Percentiles rank a stretch among this genome's conserved stretches.
Conservation (phyloP, 331 rosid species). For the Ulmus americana region DNA sequence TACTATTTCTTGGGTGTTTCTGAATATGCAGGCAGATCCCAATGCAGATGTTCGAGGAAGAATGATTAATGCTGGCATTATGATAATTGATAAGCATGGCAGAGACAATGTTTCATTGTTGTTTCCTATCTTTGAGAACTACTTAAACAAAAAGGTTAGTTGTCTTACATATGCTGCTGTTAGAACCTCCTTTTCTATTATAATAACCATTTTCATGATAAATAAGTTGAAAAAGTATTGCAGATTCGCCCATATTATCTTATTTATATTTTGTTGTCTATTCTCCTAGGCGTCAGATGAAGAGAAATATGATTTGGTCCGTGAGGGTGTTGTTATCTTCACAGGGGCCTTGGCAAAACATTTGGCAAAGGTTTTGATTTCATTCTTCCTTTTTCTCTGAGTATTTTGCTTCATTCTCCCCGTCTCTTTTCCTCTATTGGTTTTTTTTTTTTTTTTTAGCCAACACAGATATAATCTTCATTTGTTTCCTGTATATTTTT, state of each 20-base stretch:
- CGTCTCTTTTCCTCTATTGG: not conserved
- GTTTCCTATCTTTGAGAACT: slow-evolving; percentile 93
- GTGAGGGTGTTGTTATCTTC: slow-evolving; percentile 97
- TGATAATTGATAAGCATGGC: slow-evolving; percentile 94
- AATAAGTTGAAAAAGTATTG: not conserved
- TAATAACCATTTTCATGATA: not conserved
- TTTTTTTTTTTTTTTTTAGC: not conserved
- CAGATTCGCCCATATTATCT: not conserved
- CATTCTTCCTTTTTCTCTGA: not conserved
- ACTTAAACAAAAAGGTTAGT: slow-evolving; percentile 76
- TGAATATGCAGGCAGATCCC: slow-evolving; percentile 81
- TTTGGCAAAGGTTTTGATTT: slow-evolving; percentile 62
- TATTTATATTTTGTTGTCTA: not conserved
- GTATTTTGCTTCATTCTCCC: not conserved
- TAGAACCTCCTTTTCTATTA: not conserved
- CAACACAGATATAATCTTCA: not conserved
- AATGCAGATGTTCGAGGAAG: slow-evolving; percentile 89
- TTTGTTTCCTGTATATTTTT: not conserved
- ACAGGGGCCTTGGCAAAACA: slow-evolving; percentile 96
- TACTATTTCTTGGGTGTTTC: slow-evolving; percentile 20
- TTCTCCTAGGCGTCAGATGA: slow-evolving; percentile 70
- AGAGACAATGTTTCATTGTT: slow-evolving; percentile 71
- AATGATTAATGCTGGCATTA: slow-evolving; percentile 93
- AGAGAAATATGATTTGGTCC: slow-evolving; percentile 90
- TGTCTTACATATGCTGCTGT: slow-evolving; percentile 14